A percentile compares a stretch with the other conserved stretches of the same genome.
Conservation (phyloP, 169 alveolate species). For the Toxoplasma gondii region DNA sequence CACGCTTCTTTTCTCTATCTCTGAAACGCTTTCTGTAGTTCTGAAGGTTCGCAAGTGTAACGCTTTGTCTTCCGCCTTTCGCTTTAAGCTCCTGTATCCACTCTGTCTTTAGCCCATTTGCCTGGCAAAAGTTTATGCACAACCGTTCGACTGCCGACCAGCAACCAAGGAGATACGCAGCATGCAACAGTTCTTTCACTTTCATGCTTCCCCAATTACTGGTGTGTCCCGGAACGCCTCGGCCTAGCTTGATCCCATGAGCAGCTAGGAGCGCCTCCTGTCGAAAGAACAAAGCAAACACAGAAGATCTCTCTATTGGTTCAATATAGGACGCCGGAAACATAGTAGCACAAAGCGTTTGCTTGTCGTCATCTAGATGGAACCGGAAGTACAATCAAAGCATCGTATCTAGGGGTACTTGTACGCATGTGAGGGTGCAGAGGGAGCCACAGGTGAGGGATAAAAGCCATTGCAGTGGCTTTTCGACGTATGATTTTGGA, state of each 20-base stretch:
- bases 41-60: conserved; percentile 45
- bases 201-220: conserved; percentile 63
- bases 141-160: conserved; percentile 50
- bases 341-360: background rate
- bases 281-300: background rate
- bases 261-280: conserved; percentile 52
- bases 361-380: too few relatives aligned
- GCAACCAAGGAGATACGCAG: conserved; percentile 54
- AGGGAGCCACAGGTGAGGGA: too few relatives aligned
- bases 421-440: too few relatives aligned
- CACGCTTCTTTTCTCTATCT: conserved; percentile 20
- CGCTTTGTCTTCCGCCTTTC: conserved; percentile 32
- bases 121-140: conserved; percentile 44
- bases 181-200: conserved; percentile 54
- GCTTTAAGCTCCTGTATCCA: conserved; percentile 43
- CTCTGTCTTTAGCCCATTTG: conserved; percentile 49
- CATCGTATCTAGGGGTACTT: too few relatives aligned
- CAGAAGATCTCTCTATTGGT: background rate
- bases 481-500: too few relatives aligned
- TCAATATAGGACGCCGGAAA: background rate
- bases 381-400: too few relatives aligned
- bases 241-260: conserved; percentile 59
- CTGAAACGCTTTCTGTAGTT: conserved; percentile 27
- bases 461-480: too few relatives aligned
- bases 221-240: conserved; percentile 65